These are phyloP conservation scores for Cynanchum wilfordii DNA, from an alignment of 257 asterid species.

Conservation along the genomic window DNA sequence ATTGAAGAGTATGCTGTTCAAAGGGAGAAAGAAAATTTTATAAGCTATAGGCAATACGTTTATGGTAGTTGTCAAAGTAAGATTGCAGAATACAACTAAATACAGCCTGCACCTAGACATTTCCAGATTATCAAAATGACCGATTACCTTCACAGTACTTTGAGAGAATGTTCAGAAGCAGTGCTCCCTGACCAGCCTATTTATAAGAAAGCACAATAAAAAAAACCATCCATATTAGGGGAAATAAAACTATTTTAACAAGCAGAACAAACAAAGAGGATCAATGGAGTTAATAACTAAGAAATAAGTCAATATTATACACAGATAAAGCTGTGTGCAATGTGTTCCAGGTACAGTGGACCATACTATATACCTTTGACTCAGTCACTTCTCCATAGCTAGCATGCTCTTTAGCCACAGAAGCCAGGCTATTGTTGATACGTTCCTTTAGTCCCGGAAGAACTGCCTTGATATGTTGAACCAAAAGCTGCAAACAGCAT, in stretches of 20 bases:
- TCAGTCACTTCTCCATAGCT: constrained; percentile 91
- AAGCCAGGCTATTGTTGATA: constrained; percentile 59
- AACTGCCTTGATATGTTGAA: constrained; percentile 75
- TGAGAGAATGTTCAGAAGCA: constrained; percentile 78
- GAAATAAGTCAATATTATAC: background rate
- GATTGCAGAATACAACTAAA: background rate
- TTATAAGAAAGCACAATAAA: constrained; percentile 6
- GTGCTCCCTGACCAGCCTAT: constrained; percentile 95
- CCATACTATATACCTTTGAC: constrained; percentile 54
- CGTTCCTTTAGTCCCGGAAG: constrained; percentile 92
- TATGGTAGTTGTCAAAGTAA: background rate
- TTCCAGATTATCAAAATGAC: constrained; percentile 5
- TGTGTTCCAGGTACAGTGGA: background rate
- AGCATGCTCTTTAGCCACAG: constrained; percentile 94
- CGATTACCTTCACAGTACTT: constrained; percentile 79
- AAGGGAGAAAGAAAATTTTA: constrained; percentile 9
- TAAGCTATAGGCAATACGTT: background rate
- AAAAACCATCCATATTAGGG: constrained; percentile 7
- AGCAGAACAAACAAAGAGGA: background rate
- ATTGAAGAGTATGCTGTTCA: constrained; percentile 80
- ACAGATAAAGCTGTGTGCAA: background rate
- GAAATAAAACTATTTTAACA: background rate
- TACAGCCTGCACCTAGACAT: background rate
- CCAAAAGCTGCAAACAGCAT: constrained; percentile 51
- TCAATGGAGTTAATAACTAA: background rate